These are phyloP conservation scores for Collybia sp. DNA, from an alignment of 768 basidiomycete species.

Conservation along the genomic window DNA sequence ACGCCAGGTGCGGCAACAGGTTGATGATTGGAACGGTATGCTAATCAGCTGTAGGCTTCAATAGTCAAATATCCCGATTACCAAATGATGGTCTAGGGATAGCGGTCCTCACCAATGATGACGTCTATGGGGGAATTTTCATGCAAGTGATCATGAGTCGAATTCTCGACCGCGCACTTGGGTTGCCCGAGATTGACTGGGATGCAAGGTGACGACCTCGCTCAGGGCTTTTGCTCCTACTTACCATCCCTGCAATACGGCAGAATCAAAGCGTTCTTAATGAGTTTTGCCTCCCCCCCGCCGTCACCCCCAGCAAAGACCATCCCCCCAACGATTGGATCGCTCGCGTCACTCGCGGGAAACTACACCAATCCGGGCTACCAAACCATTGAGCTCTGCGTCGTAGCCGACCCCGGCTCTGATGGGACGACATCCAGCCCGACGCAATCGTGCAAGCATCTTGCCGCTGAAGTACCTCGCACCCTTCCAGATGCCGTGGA, in stretches of 20 bases:
- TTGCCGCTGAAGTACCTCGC: slow-evolving; percentile 5
- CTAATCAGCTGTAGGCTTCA: slow-evolving; percentile 6
- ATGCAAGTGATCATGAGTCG: too few relatives aligned
- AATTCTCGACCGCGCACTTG: too few relatives aligned
- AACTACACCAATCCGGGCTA: background rate
- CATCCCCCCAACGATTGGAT: background rate
- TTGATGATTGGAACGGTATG: too few relatives aligned
- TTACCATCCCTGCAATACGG: too few relatives aligned
- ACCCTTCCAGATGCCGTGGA: slow-evolving; percentile 15
- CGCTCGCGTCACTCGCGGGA: background rate
- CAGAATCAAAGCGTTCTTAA: slow-evolving; percentile 2
- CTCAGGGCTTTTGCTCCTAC: too few relatives aligned
- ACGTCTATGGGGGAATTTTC: too few relatives aligned
- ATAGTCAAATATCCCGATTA: slow-evolving; percentile 13
- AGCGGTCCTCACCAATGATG: slow-evolving; percentile 18
- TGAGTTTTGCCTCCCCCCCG: background rate
- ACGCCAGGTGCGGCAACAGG: slow-evolving; percentile 1
- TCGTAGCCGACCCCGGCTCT: background rate
- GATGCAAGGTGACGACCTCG: too few relatives aligned
- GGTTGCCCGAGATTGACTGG: too few relatives aligned
- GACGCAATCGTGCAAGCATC: slow-evolving; percentile 4
- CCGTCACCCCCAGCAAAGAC: background rate
- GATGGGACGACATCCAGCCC: background rate
- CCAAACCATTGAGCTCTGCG: background rate
- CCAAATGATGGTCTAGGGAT: slow-evolving; percentile 14